A percentile compares a stretch with the other conserved stretches of the same genome.
Evolutionary conservation across 2,329 filamentous ascomycete species (phyloP).

Genomic region (Colletotrichum simmondsii): DNA sequence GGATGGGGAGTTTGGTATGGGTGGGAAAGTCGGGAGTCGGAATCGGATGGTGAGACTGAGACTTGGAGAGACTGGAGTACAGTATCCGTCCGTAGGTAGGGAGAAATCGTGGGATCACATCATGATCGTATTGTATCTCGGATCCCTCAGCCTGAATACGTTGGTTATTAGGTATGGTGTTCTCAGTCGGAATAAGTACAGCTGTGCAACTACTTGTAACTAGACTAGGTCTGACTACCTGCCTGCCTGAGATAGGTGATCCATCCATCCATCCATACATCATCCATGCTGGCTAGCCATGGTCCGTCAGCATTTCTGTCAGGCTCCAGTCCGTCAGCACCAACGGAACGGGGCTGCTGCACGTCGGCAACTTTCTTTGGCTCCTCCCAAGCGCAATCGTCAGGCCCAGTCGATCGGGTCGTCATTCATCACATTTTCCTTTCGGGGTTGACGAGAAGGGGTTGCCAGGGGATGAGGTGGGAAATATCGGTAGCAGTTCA

Average conservation of each 20-base stretch:
- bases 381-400: conserved; percentile 8
- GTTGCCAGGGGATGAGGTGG: neutral
- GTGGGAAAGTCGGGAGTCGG: neutral
- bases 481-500: neutral
- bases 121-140: neutral
- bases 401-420: conserved; percentile 29
- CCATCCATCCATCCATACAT: no score
- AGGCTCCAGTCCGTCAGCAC: conserved; percentile 17
- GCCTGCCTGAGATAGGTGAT: no score
- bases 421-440: conserved; percentile 26
- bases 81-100: no score
- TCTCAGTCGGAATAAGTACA: no score
- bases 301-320: neutral
- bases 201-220: no score
- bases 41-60: conserved; percentile 4
- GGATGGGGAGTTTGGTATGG: neutral
- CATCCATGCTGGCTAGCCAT: no score
- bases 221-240: no score
- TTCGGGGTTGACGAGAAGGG: no score
- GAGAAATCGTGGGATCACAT: neutral
- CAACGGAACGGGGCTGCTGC: conserved; percentile 4
- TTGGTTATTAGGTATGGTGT: no score
- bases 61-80: no score
- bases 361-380: conserved; percentile 14
- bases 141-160: neutral